Conservation (phyloP, 805 yeast species). For the Torulaspora franciscae region DNA sequence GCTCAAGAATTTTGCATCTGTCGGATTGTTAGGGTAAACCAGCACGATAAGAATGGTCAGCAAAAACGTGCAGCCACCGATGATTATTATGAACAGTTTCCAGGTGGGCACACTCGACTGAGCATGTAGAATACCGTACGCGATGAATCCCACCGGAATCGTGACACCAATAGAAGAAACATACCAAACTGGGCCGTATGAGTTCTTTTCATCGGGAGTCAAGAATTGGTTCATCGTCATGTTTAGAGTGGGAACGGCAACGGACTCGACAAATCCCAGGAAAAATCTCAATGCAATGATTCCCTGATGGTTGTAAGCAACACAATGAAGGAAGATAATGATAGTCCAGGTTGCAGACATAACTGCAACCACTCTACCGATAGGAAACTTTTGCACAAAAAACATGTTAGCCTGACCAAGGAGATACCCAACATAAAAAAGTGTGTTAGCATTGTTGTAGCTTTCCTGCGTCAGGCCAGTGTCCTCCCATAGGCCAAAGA, state of each 20-base stretch:
- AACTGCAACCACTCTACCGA: conserved; percentile 38
- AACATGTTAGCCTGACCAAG: conserved; percentile 45
- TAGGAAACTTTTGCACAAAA: conserved; percentile 42
- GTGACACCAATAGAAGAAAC: conserved; percentile 48
- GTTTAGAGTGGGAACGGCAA: conserved; percentile 42
- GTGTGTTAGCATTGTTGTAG: conserved; percentile 46
- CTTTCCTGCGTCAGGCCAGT: conserved; percentile 41
- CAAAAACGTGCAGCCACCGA: conserved; percentile 51
- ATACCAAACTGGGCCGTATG: conserved; percentile 51
- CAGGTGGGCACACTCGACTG: conserved; percentile 37
- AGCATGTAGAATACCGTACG: conserved; percentile 37
- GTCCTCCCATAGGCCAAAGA: conserved; percentile 45
- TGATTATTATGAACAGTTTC: conserved; percentile 52
- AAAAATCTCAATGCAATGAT: conserved; percentile 46
- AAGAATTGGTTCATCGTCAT: conserved; percentile 49
- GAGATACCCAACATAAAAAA: conserved; percentile 50
- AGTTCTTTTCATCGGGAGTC: conserved; percentile 45
- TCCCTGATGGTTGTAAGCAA: conserved; percentile 44
- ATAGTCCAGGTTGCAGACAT: conserved; percentile 44
- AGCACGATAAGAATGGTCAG: conserved; percentile 35
- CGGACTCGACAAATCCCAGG: conserved; percentile 47
- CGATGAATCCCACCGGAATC: conserved; percentile 50
- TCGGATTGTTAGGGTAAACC: conserved; percentile 54
- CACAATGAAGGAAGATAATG: conserved; percentile 44
- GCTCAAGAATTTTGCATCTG: conserved; percentile 45